phyloP scores from a whole-genome alignment of 163 green algal species.

The Picocystis sp. region DNA sequence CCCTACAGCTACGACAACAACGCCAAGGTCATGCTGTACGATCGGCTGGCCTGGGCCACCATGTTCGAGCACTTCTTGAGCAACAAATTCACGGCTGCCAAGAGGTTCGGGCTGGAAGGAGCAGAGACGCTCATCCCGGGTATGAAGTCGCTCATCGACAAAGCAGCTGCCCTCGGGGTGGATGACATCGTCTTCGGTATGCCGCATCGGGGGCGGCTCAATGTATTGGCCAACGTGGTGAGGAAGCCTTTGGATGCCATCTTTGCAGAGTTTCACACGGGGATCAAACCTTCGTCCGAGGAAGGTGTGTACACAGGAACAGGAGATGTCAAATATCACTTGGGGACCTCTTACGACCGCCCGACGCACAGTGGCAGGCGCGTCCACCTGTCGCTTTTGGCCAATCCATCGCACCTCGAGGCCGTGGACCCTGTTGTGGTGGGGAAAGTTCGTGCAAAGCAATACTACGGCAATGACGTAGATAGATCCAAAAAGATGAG shows the following conservation, averaged over 20 bases:
- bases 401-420: conserved; percentile 85
- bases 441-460: conserved; percentile 49
- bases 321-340: conserved; percentile 97
- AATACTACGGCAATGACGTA: conserved; percentile 42
- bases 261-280: conserved; percentile 78
- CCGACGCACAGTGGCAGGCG: conserved; percentile 71
- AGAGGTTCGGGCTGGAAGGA: conserved; percentile 95
- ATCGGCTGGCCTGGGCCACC: conserved; percentile 81
- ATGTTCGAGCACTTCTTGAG: conserved; percentile 95
- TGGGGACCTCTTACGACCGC: conserved; percentile 85
- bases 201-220: conserved; percentile 89
- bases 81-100: conserved; percentile 93
- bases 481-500: conserved; percentile 45
- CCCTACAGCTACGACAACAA: conserved; percentile 4
- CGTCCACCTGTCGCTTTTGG: conserved; percentile 86
- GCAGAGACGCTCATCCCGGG: conserved; percentile 90
- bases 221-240: conserved; percentile 97
- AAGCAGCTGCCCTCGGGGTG: conserved; percentile 61
- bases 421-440: conserved; percentile 87
- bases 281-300: conserved; percentile 19
- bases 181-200: conserved; percentile 86
- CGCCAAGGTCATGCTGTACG: conserved; percentile 7
- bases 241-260: conserved; percentile 93
- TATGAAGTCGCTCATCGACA: conserved; percentile 94
- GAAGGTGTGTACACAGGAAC: conserved; percentile 44